Base-by-base conservation (phyloP, 257 asterid genomes). In the Plectranthus barbatus region DNA sequence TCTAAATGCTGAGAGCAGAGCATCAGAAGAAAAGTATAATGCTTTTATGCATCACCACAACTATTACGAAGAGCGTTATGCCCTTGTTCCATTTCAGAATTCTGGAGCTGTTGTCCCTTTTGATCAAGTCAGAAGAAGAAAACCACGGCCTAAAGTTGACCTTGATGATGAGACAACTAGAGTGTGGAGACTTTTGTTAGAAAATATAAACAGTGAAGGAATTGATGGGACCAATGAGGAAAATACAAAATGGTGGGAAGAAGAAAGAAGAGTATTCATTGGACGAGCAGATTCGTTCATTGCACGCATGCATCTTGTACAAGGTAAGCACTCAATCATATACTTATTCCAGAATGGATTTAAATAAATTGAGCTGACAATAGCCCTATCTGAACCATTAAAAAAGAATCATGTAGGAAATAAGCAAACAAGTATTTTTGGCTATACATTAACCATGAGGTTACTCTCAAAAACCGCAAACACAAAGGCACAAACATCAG, bases 251-350 rank as follows among this genome's bases (percentile, higher is more conserved):
- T 79, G 83, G 83, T 86, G 95, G 91, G 84, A 81, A 62, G 85
- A 77, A 73, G 88, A 83, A 61, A 72, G 95, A 59, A 66, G 81
- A 69, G 77, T 86, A 36, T 86, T 86, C 73, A 58, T 21, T 9
- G 88, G 95, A 61, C 67, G 91, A 66, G 84, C 89, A 39, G 77
- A 75, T 58, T 83, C 94, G 15, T 86, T 86, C 70, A 83, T 86
- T 62, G 87, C 86, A 34, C 86, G 88, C 70, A 86, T 86, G 95
- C 91, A 83, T 76, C 86, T 83, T 53, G 80, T 83, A 56, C 95
- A 83, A 86, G 95, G 91, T 86, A 81, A 57, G 63, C 68, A n/a
- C 34, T 21, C 55, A 34, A 23, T 54, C 55, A 61, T 70, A 36
- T 40, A 31, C 39, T 58, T 54, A 19, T 37, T 57, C 7, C 15